These are phyloP conservation scores for Citrus unshiu DNA, from an alignment of 345 rosid genomes.

Conservation along the genomic window DNA sequence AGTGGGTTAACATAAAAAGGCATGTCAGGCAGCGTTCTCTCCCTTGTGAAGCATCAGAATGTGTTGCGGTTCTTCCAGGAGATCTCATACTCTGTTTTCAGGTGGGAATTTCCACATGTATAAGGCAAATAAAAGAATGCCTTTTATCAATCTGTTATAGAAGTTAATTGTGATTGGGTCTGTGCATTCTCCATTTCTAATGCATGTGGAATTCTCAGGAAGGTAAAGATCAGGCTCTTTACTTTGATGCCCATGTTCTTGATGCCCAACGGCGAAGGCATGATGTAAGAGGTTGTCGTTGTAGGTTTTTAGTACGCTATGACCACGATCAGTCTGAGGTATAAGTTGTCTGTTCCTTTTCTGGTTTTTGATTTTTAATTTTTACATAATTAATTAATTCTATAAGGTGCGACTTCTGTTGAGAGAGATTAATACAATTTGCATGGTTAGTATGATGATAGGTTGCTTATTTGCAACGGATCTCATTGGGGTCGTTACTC, in stretches of 20 bases:
- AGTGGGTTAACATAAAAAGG: slow-evolving; percentile 85
- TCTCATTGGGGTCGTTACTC: neutral
- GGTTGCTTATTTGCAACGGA: neutral
- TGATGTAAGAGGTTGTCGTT: slow-evolving; percentile 97
- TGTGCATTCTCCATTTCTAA: neutral
- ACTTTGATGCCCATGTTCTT: slow-evolving; percentile 93
- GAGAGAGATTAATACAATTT: neutral
- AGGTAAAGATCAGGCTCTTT: slow-evolving; percentile 99
- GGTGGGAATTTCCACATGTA: slow-evolving; percentile 37
- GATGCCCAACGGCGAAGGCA: slow-evolving; percentile 98
- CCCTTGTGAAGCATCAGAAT: slow-evolving; percentile 98
- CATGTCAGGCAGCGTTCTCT: slow-evolving; percentile 90
- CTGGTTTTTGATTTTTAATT: slow-evolving; percentile 1
- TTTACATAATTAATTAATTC: neutral
- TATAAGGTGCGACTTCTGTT: neutral
- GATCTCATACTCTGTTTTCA: slow-evolving; percentile 98
- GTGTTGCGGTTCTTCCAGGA: slow-evolving; percentile 98
- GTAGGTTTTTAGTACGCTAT: slow-evolving; percentile 95
- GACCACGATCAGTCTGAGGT: slow-evolving; percentile 98
- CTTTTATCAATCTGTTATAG: neutral
- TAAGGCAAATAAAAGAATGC: neutral
- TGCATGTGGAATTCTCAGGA: slow-evolving; percentile 48
- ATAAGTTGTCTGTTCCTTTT: slow-evolving; percentile 14
- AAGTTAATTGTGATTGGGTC: slow-evolving; percentile 1
- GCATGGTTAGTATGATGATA: neutral